Base-by-base conservation (phyloP, 2,329 filamentous ascomycete genomes). In the Calonectria naviculata region DNA sequence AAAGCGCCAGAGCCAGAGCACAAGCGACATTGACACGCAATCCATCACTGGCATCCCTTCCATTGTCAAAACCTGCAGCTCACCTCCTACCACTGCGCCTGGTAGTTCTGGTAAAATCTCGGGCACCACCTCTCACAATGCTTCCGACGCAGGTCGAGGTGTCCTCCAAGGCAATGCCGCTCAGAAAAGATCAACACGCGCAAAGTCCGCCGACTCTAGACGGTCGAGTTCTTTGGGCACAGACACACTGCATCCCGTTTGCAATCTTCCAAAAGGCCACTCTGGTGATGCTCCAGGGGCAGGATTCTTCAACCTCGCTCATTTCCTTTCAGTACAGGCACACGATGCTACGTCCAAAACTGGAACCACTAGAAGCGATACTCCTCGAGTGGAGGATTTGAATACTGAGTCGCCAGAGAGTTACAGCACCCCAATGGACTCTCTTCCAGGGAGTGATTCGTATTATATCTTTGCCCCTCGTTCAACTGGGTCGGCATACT, bases 401-500 rank as follows among this genome's bases (percentile, higher is more conserved):
- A 67, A 73, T 41, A 28, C 21, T 12, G 62, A 66, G 15, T 69
- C 71, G 2, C 28, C 61, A 21, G 31, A 36, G 12, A 65, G 28
- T n/a, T 66, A 46, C 10, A 49, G 58, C 19, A 42, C 42, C n/a
- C 58, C 26, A 12, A 60, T 49, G 17, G 19, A 41, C 19, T 26
- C 49, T n/a, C 64, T 63, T 13, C 31, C 58, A 12, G 68, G 64
- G 26, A 36, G 17, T 13, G 31, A 56, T 31, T 62, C 73, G 8
- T 77, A 78, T 34, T 76, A 78, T 47, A 69, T 77, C 13, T 70
- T 77, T 10, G 67, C 73, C 29, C 71, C 74, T 52, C 67, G 29
- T 7, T 71, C 74, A 24, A n/a, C 31, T 36, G 69, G 68, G 29
- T 70, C 54, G 3, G 72, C 74, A 17, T 75, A 74, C 28, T 73